Conservation (phyloP, 2,329 filamentous ascomycete genomes). For the Talaromyces rugulosus region DNA sequence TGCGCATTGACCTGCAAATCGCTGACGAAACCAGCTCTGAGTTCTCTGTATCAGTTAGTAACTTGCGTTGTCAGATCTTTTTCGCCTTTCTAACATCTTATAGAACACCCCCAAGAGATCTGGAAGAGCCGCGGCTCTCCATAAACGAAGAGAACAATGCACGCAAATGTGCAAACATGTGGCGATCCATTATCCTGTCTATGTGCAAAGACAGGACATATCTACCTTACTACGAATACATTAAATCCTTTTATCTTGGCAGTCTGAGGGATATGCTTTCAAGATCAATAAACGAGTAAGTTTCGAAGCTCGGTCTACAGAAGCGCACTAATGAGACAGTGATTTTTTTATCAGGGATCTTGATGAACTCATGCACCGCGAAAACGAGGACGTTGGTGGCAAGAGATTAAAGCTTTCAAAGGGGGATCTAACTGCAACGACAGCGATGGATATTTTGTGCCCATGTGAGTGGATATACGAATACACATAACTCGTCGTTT, state of each 20-base stretch:
- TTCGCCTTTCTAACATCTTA: neutral
- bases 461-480: conserved; percentile 34
- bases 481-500: neutral
- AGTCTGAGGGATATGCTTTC: conserved; percentile 58
- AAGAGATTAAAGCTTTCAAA: conserved; percentile 21
- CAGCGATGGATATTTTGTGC: conserved; percentile 44
- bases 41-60: conserved; percentile 23
- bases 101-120: neutral
- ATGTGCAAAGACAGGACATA: conserved; percentile 54
- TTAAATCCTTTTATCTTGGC: conserved; percentile 60
- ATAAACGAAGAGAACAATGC: conserved; percentile 24
- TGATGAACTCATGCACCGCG: conserved; percentile 15
- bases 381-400: conserved; percentile 17
- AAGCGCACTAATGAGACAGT: conserved; percentile 19
- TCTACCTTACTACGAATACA: conserved; percentile 66
- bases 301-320: neutral
- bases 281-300: conserved; percentile 36
- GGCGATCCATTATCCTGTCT: conserved; percentile 65
- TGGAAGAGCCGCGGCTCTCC: neutral
- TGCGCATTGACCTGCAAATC: conserved; percentile 22
- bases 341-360: conserved; percentile 51
- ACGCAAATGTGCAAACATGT: conserved; percentile 59
- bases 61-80: neutral
- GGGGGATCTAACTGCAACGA: conserved; percentile 20
- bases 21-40: conserved; percentile 20